Evolutionary conservation across 2,329 filamentous ascomycete genomes (phyloP).

Genomic region (Ophiosphaerella herpotricha): DNA sequence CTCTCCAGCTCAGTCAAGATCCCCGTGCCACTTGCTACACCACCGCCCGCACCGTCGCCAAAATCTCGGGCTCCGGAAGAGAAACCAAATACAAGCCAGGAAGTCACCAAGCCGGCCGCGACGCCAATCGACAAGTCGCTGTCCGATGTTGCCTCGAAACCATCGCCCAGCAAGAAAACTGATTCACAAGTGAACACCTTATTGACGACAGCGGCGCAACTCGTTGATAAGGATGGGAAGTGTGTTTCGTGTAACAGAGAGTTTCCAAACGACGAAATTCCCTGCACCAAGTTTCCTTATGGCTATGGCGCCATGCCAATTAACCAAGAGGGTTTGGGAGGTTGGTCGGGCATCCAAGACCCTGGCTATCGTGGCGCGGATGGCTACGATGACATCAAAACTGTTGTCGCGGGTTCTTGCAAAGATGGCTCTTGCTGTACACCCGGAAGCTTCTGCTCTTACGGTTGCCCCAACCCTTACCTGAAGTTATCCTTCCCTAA

Average conservation of each 20-base stretch:
- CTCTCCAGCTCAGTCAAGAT: slow-evolving; percentile 35
- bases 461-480: slow-evolving; percentile 88
- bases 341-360: slow-evolving; percentile 81
- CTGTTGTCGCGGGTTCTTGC: slow-evolving; percentile 66
- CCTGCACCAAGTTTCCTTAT: slow-evolving; percentile 75
- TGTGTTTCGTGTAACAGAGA: slow-evolving; percentile 62
- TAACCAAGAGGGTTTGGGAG: slow-evolving; percentile 69
- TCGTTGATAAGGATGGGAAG: slow-evolving; percentile 27
- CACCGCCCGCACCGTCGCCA: slow-evolving; percentile 14
- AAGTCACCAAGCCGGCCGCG: not conserved
- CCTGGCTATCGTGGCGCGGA: slow-evolving; percentile 37
- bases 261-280: slow-evolving; percentile 76
- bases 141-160: slow-evolving; percentile 2
- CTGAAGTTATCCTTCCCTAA: slow-evolving; percentile 89
- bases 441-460: slow-evolving; percentile 78
- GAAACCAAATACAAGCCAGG: slow-evolving; percentile 1
- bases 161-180: slow-evolving; percentile 11
- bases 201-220: slow-evolving; percentile 16
- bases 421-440: slow-evolving; percentile 62
- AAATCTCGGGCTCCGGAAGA: slow-evolving; percentile 6
- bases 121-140: slow-evolving; percentile 17
- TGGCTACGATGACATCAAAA: slow-evolving; percentile 61
- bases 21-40: slow-evolving; percentile 21
- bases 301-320: slow-evolving; percentile 78
- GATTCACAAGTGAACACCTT: slow-evolving; percentile 19